These are phyloP conservation scores for Colletotrichum costaricense DNA, from an alignment of 2,329 filamentous ascomycete genomes.

Conservation along the genomic window DNA sequence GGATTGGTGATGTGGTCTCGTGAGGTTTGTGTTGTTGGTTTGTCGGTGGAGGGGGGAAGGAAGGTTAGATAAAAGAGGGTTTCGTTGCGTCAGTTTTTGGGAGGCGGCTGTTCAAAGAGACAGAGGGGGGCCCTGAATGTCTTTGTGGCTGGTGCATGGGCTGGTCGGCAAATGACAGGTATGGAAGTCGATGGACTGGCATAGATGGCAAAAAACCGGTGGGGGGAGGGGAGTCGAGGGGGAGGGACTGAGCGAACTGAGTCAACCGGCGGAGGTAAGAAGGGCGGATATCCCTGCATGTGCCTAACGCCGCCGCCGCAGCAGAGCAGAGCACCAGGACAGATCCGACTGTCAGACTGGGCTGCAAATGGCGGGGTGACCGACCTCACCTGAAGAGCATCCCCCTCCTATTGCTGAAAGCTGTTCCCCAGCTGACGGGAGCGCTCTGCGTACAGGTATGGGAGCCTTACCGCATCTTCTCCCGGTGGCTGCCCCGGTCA, in stretches of 20 bases:
- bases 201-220: slow-evolving; percentile 39
- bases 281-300: slow-evolving; percentile 32
- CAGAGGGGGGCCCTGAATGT: neutral
- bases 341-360: neutral
- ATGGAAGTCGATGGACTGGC: slow-evolving; percentile 43
- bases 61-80: slow-evolving; percentile 7
- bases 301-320: slow-evolving; percentile 13
- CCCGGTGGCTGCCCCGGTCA: neutral
- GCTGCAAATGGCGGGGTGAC: neutral
- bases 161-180: slow-evolving; percentile 28
- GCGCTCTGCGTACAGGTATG: too few species aligned
- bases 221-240: slow-evolving; percentile 3
- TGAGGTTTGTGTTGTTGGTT: neutral
- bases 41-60: neutral
- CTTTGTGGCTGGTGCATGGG: slow-evolving; percentile 19
- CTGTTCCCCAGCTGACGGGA: neutral
- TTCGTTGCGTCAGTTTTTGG: slow-evolving; percentile 31
- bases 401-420: neutral
- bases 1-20: neutral
- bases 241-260: slow-evolving; percentile 27
- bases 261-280: slow-evolving; percentile 45
- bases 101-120: neutral
- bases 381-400: neutral
- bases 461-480: neutral
- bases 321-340: neutral